These are phyloP conservation scores for Polymyxa betae DNA, from an alignment of 208 protist genomes.

Conservation along the genomic window DNA sequence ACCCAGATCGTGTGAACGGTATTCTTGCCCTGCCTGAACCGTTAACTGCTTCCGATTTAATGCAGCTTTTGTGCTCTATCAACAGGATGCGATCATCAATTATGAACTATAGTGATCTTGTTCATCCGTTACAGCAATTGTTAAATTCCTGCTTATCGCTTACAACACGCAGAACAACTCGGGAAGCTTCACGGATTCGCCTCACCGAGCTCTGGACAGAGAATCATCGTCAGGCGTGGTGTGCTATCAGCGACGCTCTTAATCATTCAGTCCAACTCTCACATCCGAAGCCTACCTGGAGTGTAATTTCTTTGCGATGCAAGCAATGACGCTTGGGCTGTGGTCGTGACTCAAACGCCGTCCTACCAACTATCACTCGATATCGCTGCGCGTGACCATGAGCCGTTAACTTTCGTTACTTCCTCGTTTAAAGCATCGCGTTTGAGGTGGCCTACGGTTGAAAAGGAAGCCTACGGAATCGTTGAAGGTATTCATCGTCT, in stretches of 20 bases:
- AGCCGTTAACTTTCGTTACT: not conserved
- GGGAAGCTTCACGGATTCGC: no score
- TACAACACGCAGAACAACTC: no score
- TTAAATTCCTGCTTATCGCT: not conserved
- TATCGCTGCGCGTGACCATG: no score
- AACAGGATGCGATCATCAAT: not conserved
- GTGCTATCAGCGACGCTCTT: no score
- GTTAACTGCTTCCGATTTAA: not conserved
- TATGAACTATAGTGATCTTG: not conserved
- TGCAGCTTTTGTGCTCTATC: not conserved
- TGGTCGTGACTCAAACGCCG: no score
- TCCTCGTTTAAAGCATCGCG: not conserved
- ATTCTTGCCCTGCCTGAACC: not conserved
- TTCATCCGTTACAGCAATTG: not conserved
- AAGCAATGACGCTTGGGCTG: no score
- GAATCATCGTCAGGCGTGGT: no score
- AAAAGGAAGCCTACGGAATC: not conserved
- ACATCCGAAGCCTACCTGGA: no score
- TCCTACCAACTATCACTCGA: no score
- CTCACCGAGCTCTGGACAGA: no score
- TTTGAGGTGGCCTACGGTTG: not conserved
- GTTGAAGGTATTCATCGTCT: not conserved
- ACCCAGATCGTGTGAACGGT: not conserved
- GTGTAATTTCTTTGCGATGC: no score
- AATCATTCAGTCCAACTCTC: no score